Evolutionary conservation across 2,329 filamentous ascomycete species (phyloP).

Genomic region (Pyricularia grisea): DNA sequence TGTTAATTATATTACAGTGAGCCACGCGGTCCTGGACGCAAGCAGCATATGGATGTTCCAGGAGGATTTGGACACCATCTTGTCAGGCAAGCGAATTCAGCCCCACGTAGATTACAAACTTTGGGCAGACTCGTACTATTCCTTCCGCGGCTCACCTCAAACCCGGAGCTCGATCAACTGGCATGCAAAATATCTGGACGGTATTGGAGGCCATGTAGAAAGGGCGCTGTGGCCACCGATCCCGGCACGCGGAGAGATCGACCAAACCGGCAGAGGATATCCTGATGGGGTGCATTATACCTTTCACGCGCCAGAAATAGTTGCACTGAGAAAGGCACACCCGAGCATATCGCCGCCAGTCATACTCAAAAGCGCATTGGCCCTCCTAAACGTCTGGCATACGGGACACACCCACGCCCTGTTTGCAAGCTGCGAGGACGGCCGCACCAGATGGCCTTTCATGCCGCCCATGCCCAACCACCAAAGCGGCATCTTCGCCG

Average conservation of each 20-base stretch:
- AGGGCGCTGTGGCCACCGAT: background rate
- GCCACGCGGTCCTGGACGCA: background rate
- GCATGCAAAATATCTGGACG: constrained; percentile 6
- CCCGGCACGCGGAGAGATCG: background rate
- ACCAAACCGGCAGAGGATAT: constrained; percentile 4
- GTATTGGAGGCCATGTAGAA: background rate
- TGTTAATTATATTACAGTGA: background rate
- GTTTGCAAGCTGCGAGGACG: constrained; percentile 11
- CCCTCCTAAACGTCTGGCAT: constrained; percentile 10
- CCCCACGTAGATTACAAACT: constrained; percentile 11
- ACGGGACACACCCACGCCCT: constrained; percentile 12
- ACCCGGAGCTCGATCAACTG: constrained; percentile 9
- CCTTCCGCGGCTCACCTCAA: constrained; percentile 5
- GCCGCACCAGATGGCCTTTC: constrained; percentile 10
- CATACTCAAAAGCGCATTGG: constrained; percentile 10
- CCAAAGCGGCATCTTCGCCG: constrained; percentile 7
- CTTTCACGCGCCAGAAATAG: constrained; percentile 8
- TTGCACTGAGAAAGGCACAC: constrained; percentile 6
- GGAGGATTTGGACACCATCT: background rate
- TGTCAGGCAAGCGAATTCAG: constrained; percentile 5
- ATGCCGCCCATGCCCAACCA: constrained; percentile 3
- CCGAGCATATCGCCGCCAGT: constrained; percentile 7
- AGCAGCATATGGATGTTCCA: constrained; percentile 7
- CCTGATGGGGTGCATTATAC: constrained; percentile 5
- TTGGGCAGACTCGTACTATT: constrained; percentile 12